Base-by-base conservation (phyloP, 2,329 filamentous ascomycete genomes). In the Dactylellina leptospora region DNA sequence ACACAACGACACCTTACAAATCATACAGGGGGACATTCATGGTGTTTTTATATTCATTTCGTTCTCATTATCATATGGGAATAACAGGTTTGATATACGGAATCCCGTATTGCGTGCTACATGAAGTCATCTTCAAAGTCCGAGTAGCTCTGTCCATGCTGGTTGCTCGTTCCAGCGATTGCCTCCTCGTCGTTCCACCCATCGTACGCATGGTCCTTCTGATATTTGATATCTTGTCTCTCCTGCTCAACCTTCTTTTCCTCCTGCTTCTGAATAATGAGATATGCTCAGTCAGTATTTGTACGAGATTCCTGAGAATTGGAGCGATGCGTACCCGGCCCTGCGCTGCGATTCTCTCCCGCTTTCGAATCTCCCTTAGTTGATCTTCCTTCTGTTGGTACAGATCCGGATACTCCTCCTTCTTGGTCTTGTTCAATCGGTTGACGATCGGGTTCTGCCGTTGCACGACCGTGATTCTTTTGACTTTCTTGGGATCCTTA, bases 191-290 rank as follows among this genome's bases (percentile, higher is more conserved):
- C 87, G 80, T 96, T 92, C 59, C 97, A 81, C 48, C 96, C 92
- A 78, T 97, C 95, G 80, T 99, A 99, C 1, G 93, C 93, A 81
- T 99, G 93, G n/a, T 96, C 92, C 81, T 95, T 95, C 81, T 96
- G 91, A 85, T 88, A 96, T 80, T 96, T 96, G 81, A 93, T 86
- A 80, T 96, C 89, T 80, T 91, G 90, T 75, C 91, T 85, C 82
- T 97, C 91, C 80, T 92, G 89, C 53, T 88, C 86, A 48, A 92
- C 79, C 36, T 83, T 83, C 0, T 86, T 87, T 77, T 95, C 91
- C 79, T 93, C 89, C 79, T 92, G 92, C 81, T 86, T 89, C 90
- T 91, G 59, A 40, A 55, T 6, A 30, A 78, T 80, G 73, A 82
- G 81, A 63, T 78, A 78, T 28, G 16, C 74, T 82, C 8, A 2